Evolutionary conservation across 176 grass and related monocot species (phyloP).

Genomic region (Neostapfia colusana): DNA sequence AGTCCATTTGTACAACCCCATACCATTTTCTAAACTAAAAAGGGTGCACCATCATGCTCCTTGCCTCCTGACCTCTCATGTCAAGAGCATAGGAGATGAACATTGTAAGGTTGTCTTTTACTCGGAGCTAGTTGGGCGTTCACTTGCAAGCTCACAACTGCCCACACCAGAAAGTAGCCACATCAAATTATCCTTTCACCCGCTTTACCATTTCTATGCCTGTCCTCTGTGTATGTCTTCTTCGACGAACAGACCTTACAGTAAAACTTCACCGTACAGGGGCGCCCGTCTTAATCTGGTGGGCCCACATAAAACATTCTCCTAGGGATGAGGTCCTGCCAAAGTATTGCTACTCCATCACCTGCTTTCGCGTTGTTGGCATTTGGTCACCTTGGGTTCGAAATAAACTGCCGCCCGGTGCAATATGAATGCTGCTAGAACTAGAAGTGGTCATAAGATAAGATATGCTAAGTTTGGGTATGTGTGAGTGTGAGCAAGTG

Average conservation of each 20-base stretch:
- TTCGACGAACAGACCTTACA: neutral
- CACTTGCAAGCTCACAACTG: constrained; percentile 36
- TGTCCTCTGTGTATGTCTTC: neutral
- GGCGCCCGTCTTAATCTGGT: constrained; percentile 21
- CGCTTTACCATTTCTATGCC: constrained; percentile 28
- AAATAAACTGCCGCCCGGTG: constrained; percentile 11
- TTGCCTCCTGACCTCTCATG: constrained; percentile 33
- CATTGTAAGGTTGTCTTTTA: neutral
- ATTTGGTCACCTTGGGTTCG: constrained; percentile 17
- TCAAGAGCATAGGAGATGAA: neutral
- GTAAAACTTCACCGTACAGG: constrained; percentile 15
- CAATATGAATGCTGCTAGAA: constrained; percentile 30
- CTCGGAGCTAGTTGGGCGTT: constrained; percentile 16
- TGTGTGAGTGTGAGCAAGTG: constrained; percentile 35
- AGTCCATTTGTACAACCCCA: constrained; percentile 35
- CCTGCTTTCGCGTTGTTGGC: constrained; percentile 10
- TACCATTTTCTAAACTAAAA: constrained; percentile 38
- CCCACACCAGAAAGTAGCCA: constrained; percentile 39
- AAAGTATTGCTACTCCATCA: neutral
- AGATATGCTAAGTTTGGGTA: constrained; percentile 39
- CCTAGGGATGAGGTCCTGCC: constrained; percentile 32
- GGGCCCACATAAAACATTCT: constrained; percentile 49
- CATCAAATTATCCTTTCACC: constrained; percentile 34
- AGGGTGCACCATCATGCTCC: constrained; percentile 11
- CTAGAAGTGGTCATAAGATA: constrained; percentile 15